These are phyloP conservation scores for Cucumis hystrix DNA, from an alignment of 306 rosid species.

Conservation along the genomic window DNA sequence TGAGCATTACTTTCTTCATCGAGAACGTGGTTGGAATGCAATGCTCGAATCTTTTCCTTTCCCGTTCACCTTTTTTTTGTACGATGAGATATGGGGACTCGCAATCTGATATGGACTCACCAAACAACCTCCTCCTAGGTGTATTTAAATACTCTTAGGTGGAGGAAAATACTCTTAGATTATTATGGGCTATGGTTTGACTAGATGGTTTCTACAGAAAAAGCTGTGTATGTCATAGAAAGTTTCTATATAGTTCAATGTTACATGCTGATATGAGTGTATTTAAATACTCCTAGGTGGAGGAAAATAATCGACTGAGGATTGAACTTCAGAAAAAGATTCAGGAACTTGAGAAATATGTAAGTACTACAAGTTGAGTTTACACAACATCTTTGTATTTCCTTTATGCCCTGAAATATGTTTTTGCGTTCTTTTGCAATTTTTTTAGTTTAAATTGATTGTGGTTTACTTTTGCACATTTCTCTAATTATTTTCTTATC, in stretches of 20 bases:
- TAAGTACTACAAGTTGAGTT: constrained; percentile 24
- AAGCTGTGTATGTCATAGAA: no score
- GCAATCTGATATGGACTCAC: no score
- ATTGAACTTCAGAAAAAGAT: constrained; percentile 46
- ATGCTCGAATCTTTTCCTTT: neutral
- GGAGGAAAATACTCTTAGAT: no score
- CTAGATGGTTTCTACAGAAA: no score
- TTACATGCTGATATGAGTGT: neutral
- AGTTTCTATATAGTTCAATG: neutral
- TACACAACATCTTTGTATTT: neutral
- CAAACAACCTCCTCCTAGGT: no score
- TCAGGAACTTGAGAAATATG: constrained; percentile 54
- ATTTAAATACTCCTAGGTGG: constrained; percentile 33
- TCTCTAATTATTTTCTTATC: neutral
- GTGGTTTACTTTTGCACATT: neutral
- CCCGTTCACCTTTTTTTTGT: neutral
- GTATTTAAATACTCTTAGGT: no score
- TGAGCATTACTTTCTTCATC: neutral
- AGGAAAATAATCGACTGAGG: constrained; percentile 62
- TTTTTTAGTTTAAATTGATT: neutral
- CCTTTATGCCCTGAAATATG: neutral
- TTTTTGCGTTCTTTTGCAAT: no score
- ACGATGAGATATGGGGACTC: no score
- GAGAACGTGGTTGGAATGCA: neutral
- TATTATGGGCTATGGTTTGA: no score